Base-by-base conservation (phyloP, 1,284 basidiomycete species). In the Ganoderma multipileum region DNA sequence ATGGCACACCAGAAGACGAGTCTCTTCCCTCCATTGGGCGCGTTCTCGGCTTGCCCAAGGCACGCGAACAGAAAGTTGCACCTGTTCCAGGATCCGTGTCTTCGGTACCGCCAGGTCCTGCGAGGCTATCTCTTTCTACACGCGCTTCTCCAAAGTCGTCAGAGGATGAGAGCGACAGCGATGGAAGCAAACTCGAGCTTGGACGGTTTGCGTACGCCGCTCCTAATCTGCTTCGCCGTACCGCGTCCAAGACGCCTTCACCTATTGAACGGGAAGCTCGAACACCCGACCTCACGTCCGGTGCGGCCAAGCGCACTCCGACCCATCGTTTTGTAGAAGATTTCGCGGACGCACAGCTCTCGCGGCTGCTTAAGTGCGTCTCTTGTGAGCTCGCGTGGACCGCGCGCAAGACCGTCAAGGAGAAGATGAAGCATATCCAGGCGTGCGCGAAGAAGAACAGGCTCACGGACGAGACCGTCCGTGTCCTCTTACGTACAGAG, bases 361-460 rank as follows among this genome's bases (percentile, higher is more conserved):
- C 76, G 2, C 82, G 75, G 23, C 75, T 94, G 1, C 76, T 79
- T 14, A 87, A 82, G 72, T 95, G 93, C 72, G 83, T 93, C 57
- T 84, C 85, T 59, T 95, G 93, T 74, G 85, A 88, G 47, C 76
- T 85, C 12, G 77, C 79, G 0, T 95, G 93, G 93, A 93, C 91
- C 2, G 79, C 85, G 8, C 82, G 86, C 63, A 95, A 95, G 77
- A 85, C 85, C 7, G 80, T 81, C 20, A 72, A 78, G 14, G 85
- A 91, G 72, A 94, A 94, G 76, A 78, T 87, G 73, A 76, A 82
- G 2, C 93, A 95, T 75, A 86, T 95, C 28, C 83, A 84, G 62
- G 79, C 83, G 1, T 95, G 93, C 76, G 87, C 90, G 26, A 88
- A 85, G 78, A 92, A 89, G 76, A 81, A 83, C 36, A 79, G 79